These are phyloP conservation scores for Ophiostoma fasciatum DNA, from an alignment of 2,329 filamentous ascomycete species.

Conservation along the genomic window DNA sequence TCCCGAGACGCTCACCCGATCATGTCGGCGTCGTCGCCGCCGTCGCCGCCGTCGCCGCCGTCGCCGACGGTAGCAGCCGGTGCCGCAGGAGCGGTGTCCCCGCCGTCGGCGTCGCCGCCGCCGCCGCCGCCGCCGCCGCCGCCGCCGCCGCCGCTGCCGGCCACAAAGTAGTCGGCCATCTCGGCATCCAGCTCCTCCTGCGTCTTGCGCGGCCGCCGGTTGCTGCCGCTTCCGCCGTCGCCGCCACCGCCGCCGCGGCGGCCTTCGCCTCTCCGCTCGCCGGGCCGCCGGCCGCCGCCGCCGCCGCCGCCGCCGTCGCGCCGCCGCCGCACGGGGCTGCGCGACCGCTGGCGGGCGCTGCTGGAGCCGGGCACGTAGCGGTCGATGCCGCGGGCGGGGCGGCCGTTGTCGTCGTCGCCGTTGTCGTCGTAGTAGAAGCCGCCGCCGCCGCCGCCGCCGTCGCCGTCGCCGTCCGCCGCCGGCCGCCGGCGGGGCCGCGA, in stretches of 20 bases:
- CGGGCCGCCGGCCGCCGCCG: constrained; percentile 32
- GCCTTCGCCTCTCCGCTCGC: constrained; percentile 25
- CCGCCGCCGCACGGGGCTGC: constrained; percentile 37
- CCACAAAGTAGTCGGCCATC: constrained; percentile 85
- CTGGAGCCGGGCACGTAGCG: constrained; percentile 55
- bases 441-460: constrained; percentile 10
- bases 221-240: constrained; percentile 25
- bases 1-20: too few species aligned
- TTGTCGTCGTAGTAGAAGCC: constrained; percentile 25
- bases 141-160: constrained; percentile 23
- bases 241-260: constrained; percentile 21
- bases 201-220: constrained; percentile 62
- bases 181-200: constrained; percentile 89
- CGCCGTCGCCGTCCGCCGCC: constrained; percentile 34
- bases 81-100: constrained; percentile 17
- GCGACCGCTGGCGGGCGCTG: constrained; percentile 29
- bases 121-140: constrained; percentile 10
- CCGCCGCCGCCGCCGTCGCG: constrained; percentile 19
- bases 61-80: constrained; percentile 19
- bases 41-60: constrained; percentile 20
- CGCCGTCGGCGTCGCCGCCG: background rate
- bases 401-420: constrained; percentile 19
- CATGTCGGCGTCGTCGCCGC: constrained; percentile 17
- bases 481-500: constrained; percentile 25
- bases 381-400: constrained; percentile 57